Evolutionary conservation across 2,329 filamentous ascomycete genomes (phyloP), one percentile per base, ranked within the genome.

Genomic region (Cladosporium sphaerospermum): DNA sequence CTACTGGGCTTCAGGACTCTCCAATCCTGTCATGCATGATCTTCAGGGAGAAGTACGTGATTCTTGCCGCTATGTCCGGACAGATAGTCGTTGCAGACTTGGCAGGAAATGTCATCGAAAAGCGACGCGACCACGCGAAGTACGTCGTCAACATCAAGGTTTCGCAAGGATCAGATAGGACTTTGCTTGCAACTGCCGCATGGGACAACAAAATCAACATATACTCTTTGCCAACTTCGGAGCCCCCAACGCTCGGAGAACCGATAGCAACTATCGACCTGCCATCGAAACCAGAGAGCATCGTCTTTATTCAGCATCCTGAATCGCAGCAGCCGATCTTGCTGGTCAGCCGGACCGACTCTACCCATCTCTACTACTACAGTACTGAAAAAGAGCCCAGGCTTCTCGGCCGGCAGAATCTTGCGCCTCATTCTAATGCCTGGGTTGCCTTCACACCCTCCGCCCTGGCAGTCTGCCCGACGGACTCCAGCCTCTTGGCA

Each of bases 381-480:
- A 55, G 74, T 3, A 61, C 62, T 36, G 60, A 64, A 28, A 56
- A 55, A 52, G 60, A 68, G 49, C 67, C 74, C 46, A 60, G 62
- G 23, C 68, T 79, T 8, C 67, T 81, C 3, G 80, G 80, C 19
- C 74, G 72, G 54, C 81, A 84, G 59, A 83, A 83, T 57, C 72
- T 84, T 2, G 79, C 81, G 8, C 81, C 81, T 1, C 76, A 81
- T 60, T 82, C 80, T 3, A 83, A 80, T 61, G 75, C 81, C n/a
- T 85, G 82, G 82, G 68, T 82, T 11, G 74, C 79, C 1, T 85
- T 84, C 62, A 82, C 80, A 0, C 81, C 82, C 0, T 78, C 79
- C 6, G 76, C 76, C 42, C 69, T 85, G 16, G 75, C 79, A 8
- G 62, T 80, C 1, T 79, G 73, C 54, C 82, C 82, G 0, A 73